A percentile compares a stretch with the other conserved stretches of the same genome.
Conservation (phyloP, 352 stramenopile genomes). For the Phytophthora aleatoria region DNA sequence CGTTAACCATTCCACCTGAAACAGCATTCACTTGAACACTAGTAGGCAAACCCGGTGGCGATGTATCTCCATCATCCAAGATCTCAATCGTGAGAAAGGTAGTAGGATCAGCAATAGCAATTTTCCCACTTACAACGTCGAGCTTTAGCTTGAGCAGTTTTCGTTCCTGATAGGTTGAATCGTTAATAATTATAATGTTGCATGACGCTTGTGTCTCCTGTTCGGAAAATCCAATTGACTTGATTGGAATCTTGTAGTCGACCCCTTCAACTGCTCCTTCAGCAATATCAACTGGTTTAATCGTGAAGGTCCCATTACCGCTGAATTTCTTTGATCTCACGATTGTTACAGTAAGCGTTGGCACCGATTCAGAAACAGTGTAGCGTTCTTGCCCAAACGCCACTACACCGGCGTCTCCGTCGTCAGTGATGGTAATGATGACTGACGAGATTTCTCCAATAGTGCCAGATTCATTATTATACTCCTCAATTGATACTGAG, state of each 20-base stretch:
- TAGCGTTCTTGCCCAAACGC: conserved; percentile 39
- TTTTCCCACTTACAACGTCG: conserved; percentile 26
- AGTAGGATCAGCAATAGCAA: conserved; percentile 20
- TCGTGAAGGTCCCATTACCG: conserved; percentile 19
- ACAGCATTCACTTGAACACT: conserved; percentile 13
- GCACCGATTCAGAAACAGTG: conserved; percentile 33
- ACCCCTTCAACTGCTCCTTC: conserved; percentile 23
- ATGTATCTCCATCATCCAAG: conserved; percentile 57
- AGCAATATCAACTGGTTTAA: conserved; percentile 23
- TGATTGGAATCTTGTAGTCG: conserved; percentile 37
- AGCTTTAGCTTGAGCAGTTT: conserved; percentile 50
- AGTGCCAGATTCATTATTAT: conserved; percentile 27
- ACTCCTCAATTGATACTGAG: conserved; percentile 37
- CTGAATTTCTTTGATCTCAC: conserved; percentile 35
- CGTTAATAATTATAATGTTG: conserved; percentile 46
- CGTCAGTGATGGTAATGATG: conserved; percentile 47
- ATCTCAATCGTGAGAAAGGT: conserved; percentile 41
- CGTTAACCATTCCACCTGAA: conserved; percentile 37
- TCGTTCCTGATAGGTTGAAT: conserved; percentile 42
- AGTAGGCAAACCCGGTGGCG: conserved; percentile 33
- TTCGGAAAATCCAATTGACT: conserved; percentile 27
- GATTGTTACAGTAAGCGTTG: conserved; percentile 29
- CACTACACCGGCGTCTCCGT: conserved; percentile 51
- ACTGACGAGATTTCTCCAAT: conserved; percentile 31
- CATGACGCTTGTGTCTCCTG: conserved; percentile 22